These are phyloP conservation scores for Mycena epipterygia DNA, from an alignment of 768 basidiomycete genomes.

Conservation along the genomic window DNA sequence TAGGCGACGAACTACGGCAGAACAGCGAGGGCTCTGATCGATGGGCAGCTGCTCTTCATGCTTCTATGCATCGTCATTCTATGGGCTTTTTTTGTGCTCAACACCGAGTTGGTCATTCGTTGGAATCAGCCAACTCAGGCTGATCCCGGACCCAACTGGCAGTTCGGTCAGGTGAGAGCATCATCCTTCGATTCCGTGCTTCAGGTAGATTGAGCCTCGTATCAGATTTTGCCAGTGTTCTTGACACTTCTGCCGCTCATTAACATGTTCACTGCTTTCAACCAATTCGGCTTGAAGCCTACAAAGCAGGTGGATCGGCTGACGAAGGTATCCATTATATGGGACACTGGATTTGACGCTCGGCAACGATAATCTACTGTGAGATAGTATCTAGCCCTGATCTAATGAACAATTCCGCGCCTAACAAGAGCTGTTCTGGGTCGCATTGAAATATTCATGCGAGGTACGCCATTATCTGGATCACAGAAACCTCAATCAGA, in stretches of 20 bases:
- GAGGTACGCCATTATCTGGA: too few relatives aligned
- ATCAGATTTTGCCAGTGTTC: conserved; percentile 16
- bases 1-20: neutral
- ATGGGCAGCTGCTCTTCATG: neutral
- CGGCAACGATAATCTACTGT: too few relatives aligned
- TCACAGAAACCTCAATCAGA: too few relatives aligned
- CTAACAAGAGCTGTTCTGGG: too few relatives aligned
- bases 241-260: conserved; percentile 8
- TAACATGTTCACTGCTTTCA: conserved; percentile 5
- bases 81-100: conserved; percentile 14
- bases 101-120: conserved; percentile 17
- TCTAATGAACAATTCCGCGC: too few relatives aligned
- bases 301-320: neutral
- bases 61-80: conserved; percentile 4
- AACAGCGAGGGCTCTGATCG: neutral
- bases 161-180: conserved; percentile 17
- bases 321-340: neutral
- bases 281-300: conserved; percentile 5
- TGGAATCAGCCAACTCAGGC: neutral
- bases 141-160: neutral
- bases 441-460: too few relatives aligned
- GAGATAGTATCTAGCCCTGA: too few relatives aligned
- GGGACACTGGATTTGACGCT: neutral
- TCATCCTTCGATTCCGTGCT: neutral
- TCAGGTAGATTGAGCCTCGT: neutral